Conservation (phyloP, 352 stramenopile species). For the Blastocystis sp. region DNA sequence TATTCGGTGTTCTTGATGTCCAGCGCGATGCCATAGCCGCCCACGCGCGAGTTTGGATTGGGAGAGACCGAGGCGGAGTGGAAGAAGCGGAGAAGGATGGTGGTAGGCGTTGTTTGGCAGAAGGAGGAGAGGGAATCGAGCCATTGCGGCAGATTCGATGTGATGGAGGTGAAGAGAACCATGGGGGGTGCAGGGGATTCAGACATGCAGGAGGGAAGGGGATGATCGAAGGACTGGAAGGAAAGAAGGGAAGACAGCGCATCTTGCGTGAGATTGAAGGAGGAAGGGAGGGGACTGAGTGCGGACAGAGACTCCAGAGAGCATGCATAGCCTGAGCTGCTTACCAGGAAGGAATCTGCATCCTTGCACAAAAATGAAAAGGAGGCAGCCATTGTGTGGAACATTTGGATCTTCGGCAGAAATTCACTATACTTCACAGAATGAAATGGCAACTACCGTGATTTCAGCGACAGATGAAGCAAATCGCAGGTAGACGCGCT, state of each 20-base stretch:
- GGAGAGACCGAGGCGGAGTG: conserved; percentile 9
- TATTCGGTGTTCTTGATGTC: conserved; percentile 96
- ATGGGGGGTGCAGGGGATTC: neutral
- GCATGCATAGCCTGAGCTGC: conserved; percentile 6
- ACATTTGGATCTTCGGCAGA: conserved; percentile 53
- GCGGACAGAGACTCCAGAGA: neutral
- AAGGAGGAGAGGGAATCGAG: neutral
- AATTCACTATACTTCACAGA: conserved; percentile 19
- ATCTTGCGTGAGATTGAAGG: neutral
- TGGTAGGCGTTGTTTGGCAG: neutral
- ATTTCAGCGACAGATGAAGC: conserved; percentile 17
- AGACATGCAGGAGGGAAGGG: neutral
- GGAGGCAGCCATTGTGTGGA: neutral
- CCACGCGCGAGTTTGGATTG: conserved; percentile 76
- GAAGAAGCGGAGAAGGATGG: conserved; percentile 32
- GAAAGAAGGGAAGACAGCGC: conserved; percentile 9
- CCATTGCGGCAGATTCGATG: conserved; percentile 4
- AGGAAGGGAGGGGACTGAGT: neutral
- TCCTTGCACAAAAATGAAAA: neutral
- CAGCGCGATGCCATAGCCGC: conserved; percentile 86
- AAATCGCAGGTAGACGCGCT: neutral
- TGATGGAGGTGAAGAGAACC: conserved; percentile 26
- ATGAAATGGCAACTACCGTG: neutral
- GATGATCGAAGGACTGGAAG: conserved; percentile 1
- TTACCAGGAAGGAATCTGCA: conserved; percentile 5